Conservation (phyloP, 2,329 filamentous ascomycete genomes). For the Emericellopsis atlantica region DNA sequence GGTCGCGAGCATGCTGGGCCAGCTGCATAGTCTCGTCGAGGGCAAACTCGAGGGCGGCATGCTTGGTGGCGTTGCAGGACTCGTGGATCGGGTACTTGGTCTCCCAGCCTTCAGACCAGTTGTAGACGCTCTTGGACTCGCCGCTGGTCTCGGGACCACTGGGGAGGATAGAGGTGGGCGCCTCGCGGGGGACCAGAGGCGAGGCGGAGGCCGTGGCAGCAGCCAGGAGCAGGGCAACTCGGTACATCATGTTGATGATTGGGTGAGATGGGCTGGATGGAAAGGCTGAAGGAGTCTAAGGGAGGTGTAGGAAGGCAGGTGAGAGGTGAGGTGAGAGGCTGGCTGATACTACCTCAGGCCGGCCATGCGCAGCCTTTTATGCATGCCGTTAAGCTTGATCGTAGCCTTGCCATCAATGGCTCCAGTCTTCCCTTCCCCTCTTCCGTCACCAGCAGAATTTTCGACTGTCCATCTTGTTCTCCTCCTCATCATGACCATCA, state of each 20-base stretch:
- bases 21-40: constrained; percentile 46
- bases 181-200: constrained; percentile 12
- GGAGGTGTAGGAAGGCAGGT: background rate
- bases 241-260: constrained; percentile 4
- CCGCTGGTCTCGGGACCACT: constrained; percentile 2
- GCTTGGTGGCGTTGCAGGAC: constrained; percentile 53
- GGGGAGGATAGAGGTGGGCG: constrained; percentile 9
- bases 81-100: constrained; percentile 39
- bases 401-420: no score
- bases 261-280: background rate
- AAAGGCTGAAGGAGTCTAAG: background rate
- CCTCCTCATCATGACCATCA: no score
- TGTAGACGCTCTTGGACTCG: constrained; percentile 11
- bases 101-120: constrained; percentile 19
- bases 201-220: constrained; percentile 13
- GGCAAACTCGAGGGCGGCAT: constrained; percentile 38
- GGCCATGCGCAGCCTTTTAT: background rate
- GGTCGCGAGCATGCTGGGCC: constrained; percentile 47
- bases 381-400: background rate
- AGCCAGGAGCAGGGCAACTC: constrained; percentile 5
- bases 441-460: no score
- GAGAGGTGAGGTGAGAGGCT: background rate
- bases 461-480: no score
- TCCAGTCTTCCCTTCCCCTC: no score
- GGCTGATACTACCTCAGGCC: background rate